Evolutionary conservation across 106 monocot species (phyloP).

Genomic region (Allium cepa): DNA sequence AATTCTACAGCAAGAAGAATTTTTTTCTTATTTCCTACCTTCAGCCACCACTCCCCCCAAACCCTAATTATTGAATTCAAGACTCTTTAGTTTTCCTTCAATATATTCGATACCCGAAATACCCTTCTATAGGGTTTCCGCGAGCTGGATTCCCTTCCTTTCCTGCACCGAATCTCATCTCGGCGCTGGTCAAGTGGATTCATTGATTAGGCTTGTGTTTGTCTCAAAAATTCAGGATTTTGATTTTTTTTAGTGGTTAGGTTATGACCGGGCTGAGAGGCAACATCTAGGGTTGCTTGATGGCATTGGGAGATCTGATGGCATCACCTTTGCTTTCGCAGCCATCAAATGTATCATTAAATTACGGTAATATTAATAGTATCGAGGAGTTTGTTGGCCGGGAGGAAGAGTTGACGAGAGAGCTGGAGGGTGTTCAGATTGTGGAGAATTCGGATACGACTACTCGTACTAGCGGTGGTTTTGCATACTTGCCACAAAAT

Average conservation of each 20-base stretch:
- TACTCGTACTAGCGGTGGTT: slow-evolving; percentile 1
- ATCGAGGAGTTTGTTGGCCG: too few relatives aligned
- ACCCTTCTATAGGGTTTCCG: neutral
- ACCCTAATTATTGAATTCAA: neutral
- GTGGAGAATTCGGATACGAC: neutral
- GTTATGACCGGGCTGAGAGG: neutral
- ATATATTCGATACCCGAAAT: neutral
- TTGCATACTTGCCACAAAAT: slow-evolving; percentile 75
- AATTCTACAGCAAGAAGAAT: neutral
- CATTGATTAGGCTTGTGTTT: slow-evolving; percentile 1
- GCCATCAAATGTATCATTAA: neutral
- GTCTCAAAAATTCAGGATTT: neutral
- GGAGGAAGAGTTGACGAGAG: neutral
- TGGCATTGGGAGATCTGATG: slow-evolving; percentile 83
- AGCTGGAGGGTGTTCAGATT: neutral
- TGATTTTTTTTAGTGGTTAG: neutral
- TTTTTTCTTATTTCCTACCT: neutral
- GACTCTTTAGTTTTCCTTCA: neutral
- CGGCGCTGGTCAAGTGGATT: slow-evolving; percentile 13
- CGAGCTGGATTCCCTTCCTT: slow-evolving; percentile 7
- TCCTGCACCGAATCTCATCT: slow-evolving; percentile 2
- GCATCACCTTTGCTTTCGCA: neutral
- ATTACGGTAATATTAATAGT: too few relatives aligned
- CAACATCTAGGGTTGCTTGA: slow-evolving; percentile 13
- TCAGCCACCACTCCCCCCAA: neutral